These are phyloP conservation scores for Cercospora sp. DNA, from an alignment of 2,329 filamentous ascomycete genomes.

Conservation along the genomic window DNA sequence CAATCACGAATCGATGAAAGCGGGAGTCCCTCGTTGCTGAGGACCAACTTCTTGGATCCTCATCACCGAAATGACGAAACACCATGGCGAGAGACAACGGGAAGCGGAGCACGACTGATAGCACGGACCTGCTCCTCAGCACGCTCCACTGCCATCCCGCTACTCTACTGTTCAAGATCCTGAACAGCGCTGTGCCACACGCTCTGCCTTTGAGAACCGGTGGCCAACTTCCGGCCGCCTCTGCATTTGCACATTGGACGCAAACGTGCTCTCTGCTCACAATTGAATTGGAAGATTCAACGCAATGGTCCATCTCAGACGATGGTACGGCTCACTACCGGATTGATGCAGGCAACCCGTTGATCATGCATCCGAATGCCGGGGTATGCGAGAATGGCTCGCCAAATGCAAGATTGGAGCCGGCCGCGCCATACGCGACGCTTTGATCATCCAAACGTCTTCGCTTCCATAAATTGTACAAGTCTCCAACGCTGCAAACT, in stretches of 20 bases:
- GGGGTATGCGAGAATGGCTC: neutral
- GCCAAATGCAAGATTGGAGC: neutral
- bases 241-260: neutral
- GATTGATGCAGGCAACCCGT: neutral
- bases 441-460: neutral
- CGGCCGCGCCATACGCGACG: neutral
- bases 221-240: neutral
- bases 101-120: neutral
- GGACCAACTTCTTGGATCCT: neutral
- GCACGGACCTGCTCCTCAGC: neutral
- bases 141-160: neutral
- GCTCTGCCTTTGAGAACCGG: neutral
- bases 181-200: neutral
- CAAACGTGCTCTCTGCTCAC: neutral
- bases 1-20: neutral
- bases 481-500: neutral
- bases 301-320: neutral
- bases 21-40: neutral
- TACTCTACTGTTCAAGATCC: neutral
- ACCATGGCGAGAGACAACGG: neutral
- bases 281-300: neutral
- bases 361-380: neutral
- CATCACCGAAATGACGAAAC: neutral
- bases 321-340: neutral
- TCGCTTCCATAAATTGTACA: neutral